Conservation (phyloP, 768 basidiomycete species). For the Pleurotus giganteus region DNA sequence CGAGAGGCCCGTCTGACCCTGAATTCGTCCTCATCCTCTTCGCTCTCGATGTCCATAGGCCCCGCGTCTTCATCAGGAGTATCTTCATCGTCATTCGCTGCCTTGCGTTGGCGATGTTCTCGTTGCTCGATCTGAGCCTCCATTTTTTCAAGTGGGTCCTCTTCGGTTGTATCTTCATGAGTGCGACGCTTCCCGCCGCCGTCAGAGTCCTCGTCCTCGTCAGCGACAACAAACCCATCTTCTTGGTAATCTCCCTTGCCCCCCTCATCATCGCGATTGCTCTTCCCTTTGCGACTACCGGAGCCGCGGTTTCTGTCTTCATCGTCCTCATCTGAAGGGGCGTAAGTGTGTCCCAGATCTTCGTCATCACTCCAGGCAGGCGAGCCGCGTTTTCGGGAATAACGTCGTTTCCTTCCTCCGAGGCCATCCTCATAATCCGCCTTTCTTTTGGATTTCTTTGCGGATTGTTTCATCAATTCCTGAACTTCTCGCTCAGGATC, state of each 20-base stretch:
- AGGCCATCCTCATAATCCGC: constrained; percentile 49
- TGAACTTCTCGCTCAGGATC: constrained; percentile 75
- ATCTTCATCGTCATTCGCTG: constrained; percentile 27
- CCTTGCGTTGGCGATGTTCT: constrained; percentile 41
- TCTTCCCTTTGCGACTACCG: constrained; percentile 40
- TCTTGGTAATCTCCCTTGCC: constrained; percentile 72
- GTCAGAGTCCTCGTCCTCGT: constrained; percentile 62
- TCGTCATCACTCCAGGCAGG: constrained; percentile 69
- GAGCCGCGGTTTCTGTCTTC: constrained; percentile 35
- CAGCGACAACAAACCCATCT: constrained; percentile 84
- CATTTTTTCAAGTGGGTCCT: constrained; percentile 66
- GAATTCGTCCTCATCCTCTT: constrained; percentile 70
- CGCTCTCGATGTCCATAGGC: constrained; percentile 75
- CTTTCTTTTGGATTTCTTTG: constrained; percentile 62
- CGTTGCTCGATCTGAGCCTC: constrained; percentile 65
- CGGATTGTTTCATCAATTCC: constrained; percentile 63
- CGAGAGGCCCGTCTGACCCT: constrained; percentile 59
- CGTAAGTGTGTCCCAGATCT: constrained; percentile 46
- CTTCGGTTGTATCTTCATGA: constrained; percentile 42
- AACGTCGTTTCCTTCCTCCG: constrained; percentile 45
- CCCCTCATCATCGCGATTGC: constrained; percentile 52
- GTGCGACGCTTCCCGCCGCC: constrained; percentile 36
- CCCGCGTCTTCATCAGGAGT: constrained; percentile 34
- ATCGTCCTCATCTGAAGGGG: constrained; percentile 61
- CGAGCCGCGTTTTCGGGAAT: constrained; percentile 38